phyloP scores from a whole-genome alignment of 257 asterid species.

The Solanum gandarillasii region DNA sequence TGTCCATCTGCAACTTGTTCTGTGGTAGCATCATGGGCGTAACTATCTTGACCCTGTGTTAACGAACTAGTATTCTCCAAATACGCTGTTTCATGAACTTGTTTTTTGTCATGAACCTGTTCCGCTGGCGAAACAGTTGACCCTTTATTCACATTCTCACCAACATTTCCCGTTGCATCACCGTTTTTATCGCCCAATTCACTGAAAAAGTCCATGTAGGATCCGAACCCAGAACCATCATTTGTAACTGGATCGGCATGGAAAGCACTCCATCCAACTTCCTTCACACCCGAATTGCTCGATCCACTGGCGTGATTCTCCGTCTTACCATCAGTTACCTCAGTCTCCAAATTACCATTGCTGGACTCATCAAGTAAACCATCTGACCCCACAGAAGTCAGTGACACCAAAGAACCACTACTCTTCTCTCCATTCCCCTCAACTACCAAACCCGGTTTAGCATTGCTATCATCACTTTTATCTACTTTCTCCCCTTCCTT shows the following conservation, averaged over 20 bases:
- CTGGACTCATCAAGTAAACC: slow-evolving; percentile 12
- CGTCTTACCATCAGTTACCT: slow-evolving; percentile 14
- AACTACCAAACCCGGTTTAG: background rate
- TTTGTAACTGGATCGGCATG: slow-evolving; percentile 32
- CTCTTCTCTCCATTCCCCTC: slow-evolving; percentile 18
- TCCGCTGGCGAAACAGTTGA: slow-evolving; percentile 16
- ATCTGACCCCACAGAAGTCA: slow-evolving; percentile 29
- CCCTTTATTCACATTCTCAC: slow-evolving; percentile 9
- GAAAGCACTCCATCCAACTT: slow-evolving; percentile 89
- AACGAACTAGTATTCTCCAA: slow-evolving; percentile 15
- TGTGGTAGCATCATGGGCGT: slow-evolving; percentile 24
- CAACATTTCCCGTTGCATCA: slow-evolving; percentile 9
- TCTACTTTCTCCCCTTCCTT: slow-evolving; percentile 12
- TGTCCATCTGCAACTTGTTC: slow-evolving; percentile 34
- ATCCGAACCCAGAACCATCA: slow-evolving; percentile 54
- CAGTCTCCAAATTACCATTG: slow-evolving; percentile 26
- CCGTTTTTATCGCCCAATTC: slow-evolving; percentile 45
- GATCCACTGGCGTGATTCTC: slow-evolving; percentile 22
- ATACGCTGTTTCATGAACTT: slow-evolving; percentile 12
- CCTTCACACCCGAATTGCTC: slow-evolving; percentile 59
- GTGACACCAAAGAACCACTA: slow-evolving; percentile 19
- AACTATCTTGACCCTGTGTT: slow-evolving; percentile 26
- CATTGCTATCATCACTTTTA: background rate
- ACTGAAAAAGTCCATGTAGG: slow-evolving; percentile 73
- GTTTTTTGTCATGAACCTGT: slow-evolving; percentile 18